phyloP scores from a whole-genome alignment of 805 yeast genomes.

The Wickerhamomyces strasburgensis region DNA sequence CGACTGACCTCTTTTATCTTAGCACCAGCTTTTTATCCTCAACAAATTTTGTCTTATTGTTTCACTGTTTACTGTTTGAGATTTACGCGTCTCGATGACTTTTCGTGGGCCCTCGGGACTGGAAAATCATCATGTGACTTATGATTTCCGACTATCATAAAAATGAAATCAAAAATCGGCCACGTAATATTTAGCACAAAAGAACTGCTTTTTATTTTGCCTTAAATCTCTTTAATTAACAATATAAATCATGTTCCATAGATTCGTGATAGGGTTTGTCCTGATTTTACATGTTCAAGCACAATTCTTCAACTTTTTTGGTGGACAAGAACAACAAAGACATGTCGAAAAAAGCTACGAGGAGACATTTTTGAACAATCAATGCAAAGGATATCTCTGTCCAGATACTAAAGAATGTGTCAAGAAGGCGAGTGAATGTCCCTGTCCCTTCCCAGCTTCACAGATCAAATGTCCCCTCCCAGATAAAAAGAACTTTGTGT shows the following conservation, averaged over 20 bases:
- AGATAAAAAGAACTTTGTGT: conserved; percentile 56
- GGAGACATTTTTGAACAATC: conserved; percentile 31
- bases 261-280: conserved; percentile 2
- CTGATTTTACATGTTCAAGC: conserved; percentile 21
- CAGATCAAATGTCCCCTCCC: conserved; percentile 81
- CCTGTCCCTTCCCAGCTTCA: conserved; percentile 84
- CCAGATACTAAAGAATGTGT: conserved; percentile 84
- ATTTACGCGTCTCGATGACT: no score
- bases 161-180: no score
- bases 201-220: no score
- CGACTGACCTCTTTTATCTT: conserved; percentile 1
- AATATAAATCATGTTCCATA: conserved; percentile 1
- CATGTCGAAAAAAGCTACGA: conserved; percentile 28
- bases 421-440: conserved; percentile 62
- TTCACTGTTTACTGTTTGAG: neutral
- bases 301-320: conserved; percentile 42
- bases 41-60: neutral
- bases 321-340: conserved; percentile 34
- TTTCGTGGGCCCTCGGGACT: no score
- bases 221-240: no score
- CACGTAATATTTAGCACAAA: no score
- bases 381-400: conserved; percentile 69
- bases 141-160: no score
- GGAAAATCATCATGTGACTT: no score
- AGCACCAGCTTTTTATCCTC: neutral